phyloP scores from a whole-genome alignment of 495 filamentous ascomycete species.

The Aspergillus sclerotiicarbonarius region DNA sequence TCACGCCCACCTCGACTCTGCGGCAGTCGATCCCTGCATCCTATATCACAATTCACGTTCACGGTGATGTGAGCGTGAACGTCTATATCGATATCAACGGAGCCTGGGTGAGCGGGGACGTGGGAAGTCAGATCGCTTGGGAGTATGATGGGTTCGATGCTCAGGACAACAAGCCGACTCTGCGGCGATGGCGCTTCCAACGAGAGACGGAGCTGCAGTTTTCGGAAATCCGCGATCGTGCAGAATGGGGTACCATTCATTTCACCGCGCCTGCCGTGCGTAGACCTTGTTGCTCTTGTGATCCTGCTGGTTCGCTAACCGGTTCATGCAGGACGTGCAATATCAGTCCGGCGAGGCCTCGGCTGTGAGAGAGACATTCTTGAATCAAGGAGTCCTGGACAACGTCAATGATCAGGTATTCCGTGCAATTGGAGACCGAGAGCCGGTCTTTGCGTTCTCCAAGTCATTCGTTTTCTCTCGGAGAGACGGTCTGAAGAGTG shows the following conservation, averaged over 20 bases:
- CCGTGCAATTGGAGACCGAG: conserved; percentile 74
- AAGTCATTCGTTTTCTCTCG: conserved; percentile 65
- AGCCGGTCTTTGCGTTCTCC: conserved; percentile 89
- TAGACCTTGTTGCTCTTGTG: conserved; percentile 1
- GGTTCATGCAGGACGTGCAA: conserved; percentile 43
- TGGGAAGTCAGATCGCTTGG: conserved; percentile 69
- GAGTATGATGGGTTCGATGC: conserved; percentile 46
- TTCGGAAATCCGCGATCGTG: conserved; percentile 70
- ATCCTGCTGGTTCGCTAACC: conserved; percentile 16
- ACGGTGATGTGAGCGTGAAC: conserved; percentile 69
- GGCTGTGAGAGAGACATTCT: conserved; percentile 68
- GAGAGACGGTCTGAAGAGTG: conserved; percentile 21
- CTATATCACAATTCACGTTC: conserved; percentile 74
- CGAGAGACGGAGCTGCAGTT: conserved; percentile 64
- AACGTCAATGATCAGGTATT: conserved; percentile 65
- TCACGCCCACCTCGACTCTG: conserved; percentile 88
- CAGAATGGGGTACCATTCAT: conserved; percentile 88
- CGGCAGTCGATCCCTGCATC: conserved; percentile 88
- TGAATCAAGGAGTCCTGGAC: conserved; percentile 61
- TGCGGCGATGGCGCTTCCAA: conserved; percentile 65
- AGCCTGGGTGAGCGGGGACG: conserved; percentile 80
- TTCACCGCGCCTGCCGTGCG: conserved; percentile 67
- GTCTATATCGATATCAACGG: conserved; percentile 89
- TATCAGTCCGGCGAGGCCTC: conserved; percentile 72
- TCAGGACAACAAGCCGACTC: conserved; percentile 24